Evolutionary conservation across 2,329 filamentous ascomycete species (phyloP).

Genomic region (Aspergillus sp.): DNA sequence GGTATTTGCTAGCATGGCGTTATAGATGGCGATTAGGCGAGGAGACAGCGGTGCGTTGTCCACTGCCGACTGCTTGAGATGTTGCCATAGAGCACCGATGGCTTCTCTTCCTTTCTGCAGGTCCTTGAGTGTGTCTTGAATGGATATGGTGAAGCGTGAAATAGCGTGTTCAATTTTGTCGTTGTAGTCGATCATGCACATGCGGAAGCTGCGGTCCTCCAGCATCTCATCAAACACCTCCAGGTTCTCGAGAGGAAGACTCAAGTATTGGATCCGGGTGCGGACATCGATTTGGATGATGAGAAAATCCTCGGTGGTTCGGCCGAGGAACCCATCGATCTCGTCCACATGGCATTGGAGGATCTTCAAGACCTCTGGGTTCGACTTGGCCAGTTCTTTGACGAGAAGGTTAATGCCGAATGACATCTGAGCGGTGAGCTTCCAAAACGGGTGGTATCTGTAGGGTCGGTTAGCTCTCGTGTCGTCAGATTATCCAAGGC

Average conservation of each 20-base stretch:
- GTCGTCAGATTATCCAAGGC: background rate
- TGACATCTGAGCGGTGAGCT: slow-evolving; percentile 86
- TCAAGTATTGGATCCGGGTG: slow-evolving; percentile 75
- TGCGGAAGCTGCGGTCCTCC: slow-evolving; percentile 76
- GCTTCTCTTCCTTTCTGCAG: slow-evolving; percentile 74
- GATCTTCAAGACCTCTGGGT: slow-evolving; percentile 82
- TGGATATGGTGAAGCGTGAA: slow-evolving; percentile 70
- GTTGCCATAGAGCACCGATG: slow-evolving; percentile 72
- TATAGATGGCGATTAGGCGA: slow-evolving; percentile 71
- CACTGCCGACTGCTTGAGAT: slow-evolving; percentile 66
- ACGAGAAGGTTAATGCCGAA: slow-evolving; percentile 90
- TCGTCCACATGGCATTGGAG: slow-evolving; percentile 91
- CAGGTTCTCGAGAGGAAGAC: slow-evolving; percentile 79
- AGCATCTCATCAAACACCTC: slow-evolving; percentile 84
- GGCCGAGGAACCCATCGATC: slow-evolving; percentile 85
- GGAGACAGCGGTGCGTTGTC: slow-evolving; percentile 57
- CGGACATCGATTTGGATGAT: slow-evolving; percentile 75
- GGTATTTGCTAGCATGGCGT: slow-evolving; percentile 89
- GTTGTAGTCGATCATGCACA: slow-evolving; percentile 81
- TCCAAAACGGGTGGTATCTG: slow-evolving; percentile 81
- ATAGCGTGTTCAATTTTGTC: slow-evolving; percentile 89
- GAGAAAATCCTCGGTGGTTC: slow-evolving; percentile 79
- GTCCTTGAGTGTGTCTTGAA: slow-evolving; percentile 77
- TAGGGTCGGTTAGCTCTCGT: slow-evolving; percentile 6
- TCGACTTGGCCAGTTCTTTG: slow-evolving; percentile 82